Conservation (phyloP, 176 grass and related monocot species). For the Avena eriantha region DNA sequence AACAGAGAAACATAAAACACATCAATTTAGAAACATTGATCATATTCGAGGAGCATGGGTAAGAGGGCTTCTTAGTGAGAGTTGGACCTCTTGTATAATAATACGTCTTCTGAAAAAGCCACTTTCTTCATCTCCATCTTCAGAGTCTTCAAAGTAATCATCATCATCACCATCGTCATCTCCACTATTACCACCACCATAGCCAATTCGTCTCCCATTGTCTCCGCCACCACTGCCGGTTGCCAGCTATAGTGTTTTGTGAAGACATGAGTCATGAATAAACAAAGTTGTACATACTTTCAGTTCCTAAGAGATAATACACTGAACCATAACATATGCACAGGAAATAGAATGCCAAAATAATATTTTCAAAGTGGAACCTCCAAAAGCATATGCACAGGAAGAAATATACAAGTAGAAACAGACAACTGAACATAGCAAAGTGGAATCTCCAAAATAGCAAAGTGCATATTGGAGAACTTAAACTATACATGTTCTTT, state of each 20-base stretch:
- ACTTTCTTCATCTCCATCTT: conserved; percentile 67
- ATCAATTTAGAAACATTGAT: conserved; percentile 21
- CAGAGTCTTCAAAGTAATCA: conserved; percentile 80
- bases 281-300: conserved; percentile 20
- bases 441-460: conserved; percentile 9
- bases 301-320: conserved; percentile 5
- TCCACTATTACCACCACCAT: conserved; percentile 73
- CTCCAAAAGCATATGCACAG: background rate
- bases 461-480: background rate
- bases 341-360: background rate
- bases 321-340: conserved; percentile 4
- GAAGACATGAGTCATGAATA: conserved; percentile 11
- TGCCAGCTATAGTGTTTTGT: conserved; percentile 50
- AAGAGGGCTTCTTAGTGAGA: conserved; percentile 3
- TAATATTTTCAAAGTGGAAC: conserved; percentile 16
- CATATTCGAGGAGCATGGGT: background rate
- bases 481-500: background rate
- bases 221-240: conserved; percentile 74
- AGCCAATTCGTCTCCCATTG: conserved; percentile 68
- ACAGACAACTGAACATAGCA: background rate
- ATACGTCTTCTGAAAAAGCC: conserved; percentile 69
- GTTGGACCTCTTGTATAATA: conserved; percentile 62
- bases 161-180: conserved; percentile 79
- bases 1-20: conserved; percentile 8
- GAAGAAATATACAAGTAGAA: background rate